Percentiles rank a stretch among this genome's conserved stretches.
phyloP scores from a whole-genome alignment of 164 flowering plant species.

The Liriodendron chinense region DNA sequence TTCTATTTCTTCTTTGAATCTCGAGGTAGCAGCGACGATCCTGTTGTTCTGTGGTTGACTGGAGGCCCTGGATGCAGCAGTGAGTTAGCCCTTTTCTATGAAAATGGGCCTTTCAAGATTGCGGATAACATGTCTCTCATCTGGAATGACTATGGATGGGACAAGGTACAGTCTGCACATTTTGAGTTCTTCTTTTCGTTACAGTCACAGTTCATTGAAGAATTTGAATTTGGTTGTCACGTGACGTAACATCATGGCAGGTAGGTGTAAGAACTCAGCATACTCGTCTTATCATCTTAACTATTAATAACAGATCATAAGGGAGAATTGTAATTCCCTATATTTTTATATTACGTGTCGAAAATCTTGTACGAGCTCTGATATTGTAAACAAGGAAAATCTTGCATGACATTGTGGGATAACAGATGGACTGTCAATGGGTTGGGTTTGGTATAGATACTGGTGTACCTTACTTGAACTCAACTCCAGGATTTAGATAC shows the following conservation, averaged over 20 bases:
- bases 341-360: not conserved
- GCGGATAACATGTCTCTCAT: slow-evolving; percentile 30
- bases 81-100: slow-evolving; percentile 43
- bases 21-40: slow-evolving; percentile 27
- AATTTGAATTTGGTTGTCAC: not conserved
- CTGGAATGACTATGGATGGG: slow-evolving; percentile 49
- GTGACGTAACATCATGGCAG: not conserved
- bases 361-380: not conserved
- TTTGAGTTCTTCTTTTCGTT: not conserved
- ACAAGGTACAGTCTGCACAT: slow-evolving; percentile 25
- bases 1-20: slow-evolving; percentile 50
- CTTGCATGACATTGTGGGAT: not conserved
- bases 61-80: slow-evolving; percentile 56
- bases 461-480: no score
- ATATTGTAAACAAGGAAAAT: not conserved
- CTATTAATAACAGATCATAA: not conserved
- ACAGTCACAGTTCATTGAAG: not conserved
- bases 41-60: slow-evolving; percentile 49
- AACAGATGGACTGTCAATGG: no score
- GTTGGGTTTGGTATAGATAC: no score
- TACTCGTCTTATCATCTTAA: not conserved
- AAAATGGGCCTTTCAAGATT: slow-evolving; percentile 43
- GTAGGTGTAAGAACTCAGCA: not conserved
- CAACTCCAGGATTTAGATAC: not conserved
- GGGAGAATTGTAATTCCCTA: not conserved